Conservation (phyloP, 768 basidiomycete species). For the Nidularia pulvinata region DNA sequence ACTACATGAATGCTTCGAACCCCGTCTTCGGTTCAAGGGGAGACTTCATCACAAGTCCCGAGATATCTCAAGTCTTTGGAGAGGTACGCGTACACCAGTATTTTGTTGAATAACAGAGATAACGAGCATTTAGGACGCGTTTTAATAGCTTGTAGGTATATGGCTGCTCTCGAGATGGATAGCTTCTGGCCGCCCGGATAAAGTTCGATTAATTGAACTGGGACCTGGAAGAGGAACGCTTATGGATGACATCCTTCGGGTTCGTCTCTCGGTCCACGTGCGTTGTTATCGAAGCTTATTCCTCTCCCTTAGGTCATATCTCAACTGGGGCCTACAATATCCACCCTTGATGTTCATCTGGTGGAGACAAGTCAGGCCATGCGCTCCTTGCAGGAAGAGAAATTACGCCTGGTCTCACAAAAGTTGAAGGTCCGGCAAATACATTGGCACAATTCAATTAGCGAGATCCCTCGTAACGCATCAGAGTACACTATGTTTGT, state of each 20-base stretch:
- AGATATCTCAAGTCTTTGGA: slow-evolving; percentile 95
- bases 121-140: slow-evolving; percentile 29
- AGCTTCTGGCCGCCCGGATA: slow-evolving; percentile 39
- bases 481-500: slow-evolving; percentile 78
- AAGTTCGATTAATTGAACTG: slow-evolving; percentile 81
- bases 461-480: slow-evolving; percentile 54
- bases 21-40: slow-evolving; percentile 84
- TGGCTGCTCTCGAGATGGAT: slow-evolving; percentile 86
- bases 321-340: slow-evolving; percentile 36
- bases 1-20: slow-evolving; percentile 79
- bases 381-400: slow-evolving; percentile 58
- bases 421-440: slow-evolving; percentile 33
- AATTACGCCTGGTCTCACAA: slow-evolving; percentile 32
- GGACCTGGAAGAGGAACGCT: slow-evolving; percentile 95
- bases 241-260: slow-evolving; percentile 86
- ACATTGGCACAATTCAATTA: slow-evolving; percentile 74
- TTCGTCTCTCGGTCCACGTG: slow-evolving; percentile 30
- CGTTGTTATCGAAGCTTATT: neutral
- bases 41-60: slow-evolving; percentile 96
- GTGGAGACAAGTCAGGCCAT: slow-evolving; percentile 81
- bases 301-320: slow-evolving; percentile 43
- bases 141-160: slow-evolving; percentile 73
- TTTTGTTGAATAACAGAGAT: slow-evolving; percentile 17
- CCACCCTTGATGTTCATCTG: slow-evolving; percentile 59
- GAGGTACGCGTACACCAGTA: slow-evolving; percentile 61